phyloP scores from a whole-genome alignment of 805 yeast species.

The Starmerella gropengiesseri region DNA sequence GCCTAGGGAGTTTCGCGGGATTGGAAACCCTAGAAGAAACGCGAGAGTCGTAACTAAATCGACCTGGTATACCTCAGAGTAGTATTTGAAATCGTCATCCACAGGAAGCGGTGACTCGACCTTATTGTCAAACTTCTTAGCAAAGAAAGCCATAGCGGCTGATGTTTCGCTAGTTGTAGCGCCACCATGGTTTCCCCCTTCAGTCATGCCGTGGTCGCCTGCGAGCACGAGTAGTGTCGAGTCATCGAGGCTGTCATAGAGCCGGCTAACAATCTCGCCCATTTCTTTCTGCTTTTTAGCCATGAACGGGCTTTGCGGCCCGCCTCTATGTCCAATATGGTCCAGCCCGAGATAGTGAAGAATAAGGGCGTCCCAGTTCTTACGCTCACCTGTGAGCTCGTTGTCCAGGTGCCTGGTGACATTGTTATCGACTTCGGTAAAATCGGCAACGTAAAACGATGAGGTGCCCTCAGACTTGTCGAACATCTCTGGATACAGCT shows the following conservation, averaged over 20 bases:
- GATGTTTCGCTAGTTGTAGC: conserved; percentile 87
- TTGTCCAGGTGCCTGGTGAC: conserved; percentile 75
- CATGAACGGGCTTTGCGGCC: conserved; percentile 76
- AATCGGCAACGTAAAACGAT: conserved; percentile 90
- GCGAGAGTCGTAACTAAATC: conserved; percentile 66
- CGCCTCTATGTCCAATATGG: conserved; percentile 97
- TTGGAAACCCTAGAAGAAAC: conserved; percentile 48
- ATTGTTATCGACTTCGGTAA: conserved; percentile 83
- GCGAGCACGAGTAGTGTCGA: conserved; percentile 62
- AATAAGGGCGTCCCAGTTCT: conserved; percentile 72
- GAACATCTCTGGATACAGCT: conserved; percentile 67
- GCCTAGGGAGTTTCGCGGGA: conserved; percentile 69
- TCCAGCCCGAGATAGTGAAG: conserved; percentile 89
- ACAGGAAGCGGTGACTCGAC: conserved; percentile 21
- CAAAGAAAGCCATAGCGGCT: conserved; percentile 62
- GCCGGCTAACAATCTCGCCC: conserved; percentile 52
- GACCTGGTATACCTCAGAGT: conserved; percentile 47
- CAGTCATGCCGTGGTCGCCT: conserved; percentile 94
- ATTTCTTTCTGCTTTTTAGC: conserved; percentile 71
- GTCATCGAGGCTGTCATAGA: conserved; percentile 38
- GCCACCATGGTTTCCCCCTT: conserved; percentile 91
- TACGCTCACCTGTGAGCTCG: conserved; percentile 36
- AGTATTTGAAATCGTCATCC: conserved; percentile 43
- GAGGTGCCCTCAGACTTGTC: conserved; percentile 70
- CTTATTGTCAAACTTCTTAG: conserved; percentile 42